These are phyloP conservation scores for Phaeotremella skinneri DNA, from an alignment of 768 basidiomycete genomes.

Conservation along the genomic window DNA sequence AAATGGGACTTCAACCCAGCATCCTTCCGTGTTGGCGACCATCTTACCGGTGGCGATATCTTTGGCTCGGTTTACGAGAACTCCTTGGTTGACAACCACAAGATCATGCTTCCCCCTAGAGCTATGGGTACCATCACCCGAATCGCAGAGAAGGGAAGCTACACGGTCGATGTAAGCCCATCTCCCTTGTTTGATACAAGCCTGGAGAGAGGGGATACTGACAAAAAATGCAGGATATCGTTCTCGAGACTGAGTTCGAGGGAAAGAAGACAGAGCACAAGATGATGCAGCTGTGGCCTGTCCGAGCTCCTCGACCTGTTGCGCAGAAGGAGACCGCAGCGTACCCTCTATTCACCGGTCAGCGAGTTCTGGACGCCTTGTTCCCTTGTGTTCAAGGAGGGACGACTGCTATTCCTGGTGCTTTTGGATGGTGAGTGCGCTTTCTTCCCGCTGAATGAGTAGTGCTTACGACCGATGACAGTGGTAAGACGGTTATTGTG, in stretches of 20 bases:
- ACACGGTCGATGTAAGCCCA: conserved; percentile 73
- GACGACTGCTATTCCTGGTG: conserved; percentile 74
- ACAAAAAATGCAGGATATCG: conserved; percentile 66
- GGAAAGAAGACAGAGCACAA: conserved; percentile 89
- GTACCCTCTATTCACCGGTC: conserved; percentile 88
- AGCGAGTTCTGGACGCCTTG: conserved; percentile 91
- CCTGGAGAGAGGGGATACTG: neutral
- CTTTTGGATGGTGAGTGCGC: conserved; percentile 74
- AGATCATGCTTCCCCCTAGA: conserved; percentile 91
- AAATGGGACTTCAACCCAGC: conserved; percentile 94
- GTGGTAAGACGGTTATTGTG: conserved; percentile 80
- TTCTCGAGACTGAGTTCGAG: conserved; percentile 95
- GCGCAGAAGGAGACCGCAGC: conserved; percentile 93
- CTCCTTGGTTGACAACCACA: conserved; percentile 92
- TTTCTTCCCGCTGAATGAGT: neutral
- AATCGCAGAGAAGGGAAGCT: conserved; percentile 90
- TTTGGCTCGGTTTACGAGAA: conserved; percentile 96
- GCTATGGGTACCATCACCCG: conserved; percentile 92
- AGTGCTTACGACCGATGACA: conserved; percentile 20
- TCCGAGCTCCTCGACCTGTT: conserved; percentile 92
- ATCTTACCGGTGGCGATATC: conserved; percentile 94
- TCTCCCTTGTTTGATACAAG: neutral
- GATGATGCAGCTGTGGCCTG: conserved; percentile 99
- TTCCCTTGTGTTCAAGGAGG: conserved; percentile 72
- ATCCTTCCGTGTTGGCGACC: conserved; percentile 85